phyloP scores from a whole-genome alignment of 2,329 filamentous ascomycete species.

The Ophiostoma quercus region DNA sequence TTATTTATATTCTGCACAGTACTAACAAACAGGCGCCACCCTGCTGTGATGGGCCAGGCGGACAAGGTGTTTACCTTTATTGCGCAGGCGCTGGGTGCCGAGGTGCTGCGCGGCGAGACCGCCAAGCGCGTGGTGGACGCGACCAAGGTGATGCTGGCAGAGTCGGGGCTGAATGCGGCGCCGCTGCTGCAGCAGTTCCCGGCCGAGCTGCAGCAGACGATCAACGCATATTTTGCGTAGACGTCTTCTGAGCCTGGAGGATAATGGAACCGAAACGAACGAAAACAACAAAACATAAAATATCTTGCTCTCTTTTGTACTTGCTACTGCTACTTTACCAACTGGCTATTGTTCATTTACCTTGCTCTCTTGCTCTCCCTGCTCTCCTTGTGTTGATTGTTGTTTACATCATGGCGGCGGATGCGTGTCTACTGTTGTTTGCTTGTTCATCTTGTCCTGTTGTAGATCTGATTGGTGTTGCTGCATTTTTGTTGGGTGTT shows the following conservation, averaged over 20 bases:
- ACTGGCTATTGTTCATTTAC: not conserved
- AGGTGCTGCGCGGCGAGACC: conserved; percentile 81
- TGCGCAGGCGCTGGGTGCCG: conserved; percentile 81
- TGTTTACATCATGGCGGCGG: not conserved
- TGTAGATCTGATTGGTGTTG: not conserved
- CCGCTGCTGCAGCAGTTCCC: conserved; percentile 70
- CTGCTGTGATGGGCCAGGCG: conserved; percentile 69
- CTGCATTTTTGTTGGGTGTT: not conserved
- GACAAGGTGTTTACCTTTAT: conserved; percentile 80
- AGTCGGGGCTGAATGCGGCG: conserved; percentile 68
- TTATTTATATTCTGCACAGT: too few relatives aligned
- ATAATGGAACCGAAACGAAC: not conserved
- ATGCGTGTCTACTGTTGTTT: not conserved
- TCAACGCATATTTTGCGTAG: conserved; percentile 65
- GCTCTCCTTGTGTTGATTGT: not conserved
- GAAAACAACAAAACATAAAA: not conserved
- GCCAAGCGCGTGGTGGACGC: conserved; percentile 70
- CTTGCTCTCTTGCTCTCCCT: not conserved
- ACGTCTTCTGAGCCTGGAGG: not conserved
- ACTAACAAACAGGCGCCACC: conserved; percentile 63
- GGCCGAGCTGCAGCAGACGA: conserved; percentile 73
- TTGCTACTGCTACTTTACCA: not conserved
- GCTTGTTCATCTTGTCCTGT: not conserved
- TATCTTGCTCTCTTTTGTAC: not conserved
- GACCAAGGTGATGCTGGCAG: conserved; percentile 70